phyloP scores from a whole-genome alignment of 1,139 yeast species.

The Hyphopichia pseudoburtonii region DNA sequence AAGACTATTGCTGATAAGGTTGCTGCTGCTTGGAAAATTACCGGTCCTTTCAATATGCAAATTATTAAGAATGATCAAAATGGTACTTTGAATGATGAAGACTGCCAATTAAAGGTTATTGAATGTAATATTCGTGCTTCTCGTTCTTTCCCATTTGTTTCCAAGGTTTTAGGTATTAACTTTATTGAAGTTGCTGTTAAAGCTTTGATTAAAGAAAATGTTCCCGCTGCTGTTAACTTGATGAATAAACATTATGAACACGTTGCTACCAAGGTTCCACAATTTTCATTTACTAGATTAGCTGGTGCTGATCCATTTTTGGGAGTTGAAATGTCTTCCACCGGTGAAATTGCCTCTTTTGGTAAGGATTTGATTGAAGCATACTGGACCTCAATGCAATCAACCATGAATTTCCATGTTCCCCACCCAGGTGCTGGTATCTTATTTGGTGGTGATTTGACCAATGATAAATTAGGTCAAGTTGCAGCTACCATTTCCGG shows the following conservation, averaged over 20 bases:
- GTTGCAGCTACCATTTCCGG: conserved; percentile 71
- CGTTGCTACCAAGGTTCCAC: conserved; percentile 97
- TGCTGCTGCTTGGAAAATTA: conserved; percentile 90
- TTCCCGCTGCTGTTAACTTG: conserved; percentile 68
- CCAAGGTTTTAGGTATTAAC: conserved; percentile 91
- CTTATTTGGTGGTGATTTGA: conserved; percentile 89
- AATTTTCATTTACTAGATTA: conserved; percentile 93
- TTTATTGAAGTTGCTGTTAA: conserved; percentile 92
- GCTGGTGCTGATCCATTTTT: conserved; percentile 99
- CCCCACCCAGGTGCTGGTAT: conserved; percentile 90
- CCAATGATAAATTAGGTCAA: conserved; percentile 65
- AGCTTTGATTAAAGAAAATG: conserved; percentile 74
- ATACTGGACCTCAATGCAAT: conserved; percentile 95
- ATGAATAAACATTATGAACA: conserved; percentile 63
- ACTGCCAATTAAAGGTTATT: conserved; percentile 82
- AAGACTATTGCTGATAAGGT: conserved; percentile 46
- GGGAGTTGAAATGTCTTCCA: conserved; percentile 98
- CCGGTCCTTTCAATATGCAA: conserved; percentile 98
- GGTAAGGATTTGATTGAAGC: conserved; percentile 86
- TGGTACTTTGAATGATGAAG: conserved; percentile 38
- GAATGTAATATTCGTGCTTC: conserved; percentile 99
- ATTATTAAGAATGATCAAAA: conserved; percentile 82
- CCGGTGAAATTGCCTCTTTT: conserved; percentile 97
- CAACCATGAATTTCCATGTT: conserved; percentile 93
- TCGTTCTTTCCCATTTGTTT: conserved; percentile 97